Base-by-base conservation (phyloP, 129 eudicot genomes). In the Solidago caesia region DNA sequence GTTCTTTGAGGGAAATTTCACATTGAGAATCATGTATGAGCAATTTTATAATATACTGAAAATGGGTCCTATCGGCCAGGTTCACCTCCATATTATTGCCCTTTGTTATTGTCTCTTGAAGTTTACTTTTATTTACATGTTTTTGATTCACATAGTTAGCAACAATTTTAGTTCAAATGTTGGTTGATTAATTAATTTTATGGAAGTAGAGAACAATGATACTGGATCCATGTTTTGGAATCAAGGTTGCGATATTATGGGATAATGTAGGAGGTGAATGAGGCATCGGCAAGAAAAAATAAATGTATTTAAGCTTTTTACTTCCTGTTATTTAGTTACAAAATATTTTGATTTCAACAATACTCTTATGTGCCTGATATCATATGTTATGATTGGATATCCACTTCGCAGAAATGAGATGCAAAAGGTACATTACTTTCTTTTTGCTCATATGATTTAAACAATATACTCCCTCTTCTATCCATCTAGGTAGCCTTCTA, bases 331-430 rank as follows among this genome's bases (percentile, higher is more conserved):
- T 60, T 46, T 33, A 46, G 29, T 59, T 46, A 16, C 67, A 21
- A 9, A 56, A 21, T 44, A 44, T 43, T 58, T 60, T 12, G 67
- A 39, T n/a, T n/a, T n/a, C n/a, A n/a, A n/a, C n/a, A n/a, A n/a
- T n/a, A n/a, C n/a, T n/a, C n/a, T n/a, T n/a, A 27, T 94, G 99
- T 80, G 99, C 99, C 69, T 94, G 99, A 85, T 91, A 80, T 88
- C 99, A 43, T 94, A 97, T 13, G 84, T 88, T 66, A 85, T 88
- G 97, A 80, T 94, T 67, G 99, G 99, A 49, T 91, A 86, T 85
- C 82, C 99, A 63, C 97, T 94, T 80, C 96, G 96, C 57, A 91
- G 91, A 83, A 90, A 83, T 29, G 97, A 94, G 80, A 94, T 94
- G 99, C 85, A 87, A 76, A 94, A 88, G 97, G 99, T 94, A 82